Evolutionary conservation across 805 yeast species (phyloP), one percentile per base, ranked within the genome.

Genomic region (Metschnikowia santaceciliae): DNA sequence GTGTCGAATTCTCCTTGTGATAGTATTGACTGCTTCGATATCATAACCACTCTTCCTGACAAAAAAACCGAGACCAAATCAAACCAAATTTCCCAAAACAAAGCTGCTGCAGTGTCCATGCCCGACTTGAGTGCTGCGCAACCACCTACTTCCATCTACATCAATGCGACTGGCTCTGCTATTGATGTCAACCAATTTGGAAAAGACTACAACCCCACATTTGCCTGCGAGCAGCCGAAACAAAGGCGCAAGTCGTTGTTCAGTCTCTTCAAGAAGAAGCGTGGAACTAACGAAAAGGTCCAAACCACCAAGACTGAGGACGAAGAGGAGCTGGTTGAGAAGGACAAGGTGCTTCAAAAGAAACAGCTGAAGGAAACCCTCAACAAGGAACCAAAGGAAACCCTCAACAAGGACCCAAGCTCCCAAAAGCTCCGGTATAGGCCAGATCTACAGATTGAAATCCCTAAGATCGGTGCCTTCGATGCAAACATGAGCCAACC

Each of bases 131-230:
- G 52, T 8, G 42, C 49, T 2, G n/a, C 50, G 10, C 8, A 11
- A 11, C 32, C 48, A 23, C 23, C 46, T 17, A 11, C 42, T n/a
- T 30, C 52, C 15, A 48, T 56, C 11, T 58, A 53, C 51, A 48
- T 39, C 40, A 61, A 53, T 41, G 49, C 59, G 51, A 57, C 59
- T 42, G 76, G 76, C 3, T 72, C 77, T 35, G 71, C 69, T 6
- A 61, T 74, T 42, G 75, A 74, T 59, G 62, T 74, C 23, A 51
- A 63, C 32, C 70, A 72, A 51, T 74, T 74, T 57, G 78, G 78
- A 19, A 68, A 66, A 48, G 60, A 53, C 47, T 60, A 72, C 58
- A 64, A 65, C 50, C 78, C 78, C 4, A 62, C 74, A 1, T 74
- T 74, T 50, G 17, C 43, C 2, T 36, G 35, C 6, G 46, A 13